Base-by-base conservation (phyloP, 768 basidiomycete genomes). In the Gyrodon lividus region DNA sequence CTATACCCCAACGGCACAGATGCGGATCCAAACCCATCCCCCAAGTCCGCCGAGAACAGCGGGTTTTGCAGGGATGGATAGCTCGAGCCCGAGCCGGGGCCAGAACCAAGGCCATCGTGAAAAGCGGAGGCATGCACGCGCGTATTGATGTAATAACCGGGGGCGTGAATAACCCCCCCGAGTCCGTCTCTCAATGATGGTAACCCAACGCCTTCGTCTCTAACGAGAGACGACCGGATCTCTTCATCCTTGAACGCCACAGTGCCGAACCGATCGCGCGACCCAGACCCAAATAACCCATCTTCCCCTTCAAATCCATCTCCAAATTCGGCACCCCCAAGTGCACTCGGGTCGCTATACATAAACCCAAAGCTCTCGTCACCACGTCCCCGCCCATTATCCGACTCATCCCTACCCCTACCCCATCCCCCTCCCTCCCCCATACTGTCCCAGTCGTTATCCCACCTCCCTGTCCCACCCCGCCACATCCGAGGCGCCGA, bases 401-500 rank as follows among this genome's bases (percentile, higher is more conserved):
- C 31, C 13, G 12, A 28, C 8, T 10, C 28, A 28, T 28, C 28
- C n/a, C n/a, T n/a, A 8, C 28, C 28, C 10, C 28, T 28, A 10
- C 28, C 28, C 28, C 28, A 8, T 2, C 28, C 28, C 5, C 28
- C 28, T 8, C 28, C 28, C 24, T 26, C 30, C 31, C 12, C 10
- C 12, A 9, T 31, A 12, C 31, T 48, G 38, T 52, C 52, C 61
- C 61, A 64, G 33, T 63, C 61, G 12, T 60, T 43, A 7, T 43
- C 35, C 61, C 61, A 63, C 19, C 58, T 37, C 13, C 44, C 33
- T 35, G 26, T 42, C 42, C 59, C 57, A 14, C 59, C 57, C 56
- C 59, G 59, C 59, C 61, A 64, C 17, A 50, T 56, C 28, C 47
- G n/a, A 6, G 61, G 56, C 6, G 54, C 52, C 40, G 51, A 56